These are phyloP conservation scores for Calonectria henricotiae DNA, from an alignment of 2,329 filamentous ascomycete genomes.

Conservation along the genomic window DNA sequence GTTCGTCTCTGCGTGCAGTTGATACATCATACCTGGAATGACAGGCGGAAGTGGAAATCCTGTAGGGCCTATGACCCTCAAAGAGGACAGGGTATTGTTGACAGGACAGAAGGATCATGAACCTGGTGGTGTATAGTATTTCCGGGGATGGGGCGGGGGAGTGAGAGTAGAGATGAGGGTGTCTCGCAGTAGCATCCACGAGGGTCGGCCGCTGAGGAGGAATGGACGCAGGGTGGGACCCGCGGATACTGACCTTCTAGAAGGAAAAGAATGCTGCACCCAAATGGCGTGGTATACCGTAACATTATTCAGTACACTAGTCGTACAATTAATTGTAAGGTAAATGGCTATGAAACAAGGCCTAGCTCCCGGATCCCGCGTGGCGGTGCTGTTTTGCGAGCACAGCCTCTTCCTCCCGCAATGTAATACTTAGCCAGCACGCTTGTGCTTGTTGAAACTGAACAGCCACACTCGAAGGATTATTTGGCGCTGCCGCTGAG, in stretches of 20 bases:
- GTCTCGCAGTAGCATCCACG: conserved; percentile 11
- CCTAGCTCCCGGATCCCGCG: conserved; percentile 38
- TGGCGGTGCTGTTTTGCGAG: conserved; percentile 34
- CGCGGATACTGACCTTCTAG: conserved; percentile 29
- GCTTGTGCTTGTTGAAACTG: conserved; percentile 31
- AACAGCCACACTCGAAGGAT: conserved; percentile 40
- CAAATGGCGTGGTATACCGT: conserved; percentile 30
- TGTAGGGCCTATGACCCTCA: conserved; percentile 25
- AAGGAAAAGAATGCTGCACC: conserved; percentile 40
- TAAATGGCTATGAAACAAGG: conserved; percentile 42
- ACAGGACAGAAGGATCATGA: conserved; percentile 33
- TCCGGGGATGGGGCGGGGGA: conserved; percentile 16
- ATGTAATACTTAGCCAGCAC: conserved; percentile 23
- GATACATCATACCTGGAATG: conserved; percentile 16
- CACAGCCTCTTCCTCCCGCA: conserved; percentile 29
- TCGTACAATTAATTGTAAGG: conserved; percentile 8
- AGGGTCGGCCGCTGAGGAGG: conserved; percentile 27
- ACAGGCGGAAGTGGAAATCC: conserved; percentile 11
- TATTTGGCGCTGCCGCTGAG: conserved; percentile 35
- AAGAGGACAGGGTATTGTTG: conserved; percentile 22
- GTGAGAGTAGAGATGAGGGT: conserved; percentile 18
- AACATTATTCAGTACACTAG: conserved; percentile 21
- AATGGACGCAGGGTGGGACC: conserved; percentile 20
- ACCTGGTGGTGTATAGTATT: conserved; percentile 32
- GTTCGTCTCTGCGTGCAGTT: background rate